These are phyloP conservation scores for Elaeis oleifera DNA, from an alignment of 202 grass and related monocot genomes.

Conservation along the genomic window DNA sequence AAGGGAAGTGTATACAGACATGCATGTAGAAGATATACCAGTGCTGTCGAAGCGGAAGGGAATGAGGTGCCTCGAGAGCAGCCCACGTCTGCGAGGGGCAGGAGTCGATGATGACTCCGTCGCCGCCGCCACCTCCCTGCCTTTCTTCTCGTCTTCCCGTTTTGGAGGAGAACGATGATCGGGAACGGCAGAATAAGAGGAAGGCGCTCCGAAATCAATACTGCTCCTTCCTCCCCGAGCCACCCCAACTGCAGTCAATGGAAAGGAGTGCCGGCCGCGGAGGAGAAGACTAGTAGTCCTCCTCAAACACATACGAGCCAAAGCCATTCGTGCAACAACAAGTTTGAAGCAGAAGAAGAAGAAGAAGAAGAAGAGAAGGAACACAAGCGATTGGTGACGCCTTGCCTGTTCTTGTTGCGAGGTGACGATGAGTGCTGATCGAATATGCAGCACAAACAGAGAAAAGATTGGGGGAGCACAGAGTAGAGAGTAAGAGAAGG, in stretches of 20 bases:
- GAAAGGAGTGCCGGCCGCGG: constrained; percentile 2
- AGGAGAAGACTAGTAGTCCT: neutral
- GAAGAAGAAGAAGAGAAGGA: too few relatives aligned
- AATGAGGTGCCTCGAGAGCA: constrained; percentile 28
- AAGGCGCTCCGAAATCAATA: neutral
- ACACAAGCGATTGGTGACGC: too few relatives aligned
- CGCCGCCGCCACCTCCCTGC: constrained; percentile 22
- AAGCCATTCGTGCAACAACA: constrained; percentile 17
- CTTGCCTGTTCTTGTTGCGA: too few relatives aligned
- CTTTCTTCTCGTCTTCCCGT: neutral
- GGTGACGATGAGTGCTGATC: too few relatives aligned
- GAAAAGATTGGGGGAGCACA: too few relatives aligned
- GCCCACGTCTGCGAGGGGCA: constrained; percentile 7
- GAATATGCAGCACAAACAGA: too few relatives aligned
- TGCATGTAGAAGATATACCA: constrained; percentile 4
- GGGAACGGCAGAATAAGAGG: neutral
- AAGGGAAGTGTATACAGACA: too few relatives aligned
- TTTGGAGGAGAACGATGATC: neutral
- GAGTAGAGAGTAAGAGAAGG: too few relatives aligned
- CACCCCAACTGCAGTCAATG: neutral
- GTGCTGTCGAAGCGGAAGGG: constrained; percentile 29
- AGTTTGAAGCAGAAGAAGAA: too few relatives aligned
- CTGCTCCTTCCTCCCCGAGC: neutral
- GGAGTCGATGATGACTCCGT: constrained; percentile 1
- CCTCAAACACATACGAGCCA: constrained; percentile 29